These are phyloP conservation scores for Sporothrix inflata DNA, from an alignment of 2,329 filamentous ascomycete species.

Conservation along the genomic window DNA sequence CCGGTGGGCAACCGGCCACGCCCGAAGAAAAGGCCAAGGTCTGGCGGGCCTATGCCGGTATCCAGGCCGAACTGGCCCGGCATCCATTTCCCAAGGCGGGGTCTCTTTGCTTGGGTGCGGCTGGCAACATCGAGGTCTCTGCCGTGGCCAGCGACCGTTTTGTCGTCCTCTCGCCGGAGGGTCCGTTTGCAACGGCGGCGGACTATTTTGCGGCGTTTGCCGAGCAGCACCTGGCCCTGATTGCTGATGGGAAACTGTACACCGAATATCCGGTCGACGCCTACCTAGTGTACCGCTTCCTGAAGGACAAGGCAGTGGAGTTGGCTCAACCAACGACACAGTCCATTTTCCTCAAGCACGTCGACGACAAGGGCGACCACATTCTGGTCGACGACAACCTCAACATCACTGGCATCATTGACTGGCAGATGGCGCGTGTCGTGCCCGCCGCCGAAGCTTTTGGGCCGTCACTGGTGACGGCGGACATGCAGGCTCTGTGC, in stretches of 20 bases:
- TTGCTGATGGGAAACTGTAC: neutral
- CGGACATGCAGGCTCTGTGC: too few relatives aligned
- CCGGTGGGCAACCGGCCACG: neutral
- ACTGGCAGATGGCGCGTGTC: too few relatives aligned
- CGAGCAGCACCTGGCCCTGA: neutral
- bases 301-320: neutral
- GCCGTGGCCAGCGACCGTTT: neutral
- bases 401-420: too few relatives aligned
- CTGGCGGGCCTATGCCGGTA: neutral
- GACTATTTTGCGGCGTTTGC: neutral
- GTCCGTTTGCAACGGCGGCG: too few relatives aligned
- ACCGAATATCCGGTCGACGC: neutral
- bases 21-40: neutral
- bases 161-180: too few relatives aligned
- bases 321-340: neutral
- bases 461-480: too few relatives aligned
- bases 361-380: too few relatives aligned
- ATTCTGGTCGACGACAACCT: neutral
- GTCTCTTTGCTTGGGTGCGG: neutral
- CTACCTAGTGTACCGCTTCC: neutral
- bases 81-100: neutral
- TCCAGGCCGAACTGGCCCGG: neutral
- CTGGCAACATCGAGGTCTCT: neutral
- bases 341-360: neutral
- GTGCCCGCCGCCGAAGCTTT: too few relatives aligned